Percentiles rank a stretch among this genome's conserved stretches.
Conservation (phyloP, 2,329 filamentous ascomycete species). For the Alternaria viburni region DNA sequence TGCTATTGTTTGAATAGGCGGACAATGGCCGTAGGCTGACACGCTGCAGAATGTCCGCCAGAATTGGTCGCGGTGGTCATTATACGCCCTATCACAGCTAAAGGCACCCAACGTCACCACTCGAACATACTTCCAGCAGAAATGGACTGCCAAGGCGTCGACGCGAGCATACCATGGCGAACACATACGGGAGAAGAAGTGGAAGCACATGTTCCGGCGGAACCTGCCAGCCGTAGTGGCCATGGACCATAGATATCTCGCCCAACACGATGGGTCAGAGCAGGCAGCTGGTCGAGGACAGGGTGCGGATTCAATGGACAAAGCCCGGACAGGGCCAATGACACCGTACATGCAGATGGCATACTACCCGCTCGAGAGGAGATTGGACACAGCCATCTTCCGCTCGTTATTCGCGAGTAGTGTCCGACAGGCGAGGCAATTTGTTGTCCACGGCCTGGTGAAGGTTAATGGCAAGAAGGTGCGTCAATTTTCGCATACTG, state of each 20-base stretch:
- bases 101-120: slow-evolving; percentile 47
- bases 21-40: slow-evolving; percentile 12
- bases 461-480: slow-evolving; percentile 98
- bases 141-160: slow-evolving; percentile 88
- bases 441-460: slow-evolving; percentile 90
- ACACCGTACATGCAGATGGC: slow-evolving; percentile 97
- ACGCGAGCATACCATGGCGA: slow-evolving; percentile 92
- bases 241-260: slow-evolving; percentile 83
- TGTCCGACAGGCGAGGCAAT: slow-evolving; percentile 88
- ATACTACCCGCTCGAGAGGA: slow-evolving; percentile 87
- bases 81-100: slow-evolving; percentile 80
- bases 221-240: slow-evolving; percentile 82
- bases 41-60: slow-evolving; percentile 80
- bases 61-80: slow-evolving; percentile 97
- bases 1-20: not conserved
- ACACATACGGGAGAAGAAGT: slow-evolving; percentile 89
- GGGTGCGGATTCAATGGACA: slow-evolving; percentile 56
- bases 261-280: slow-evolving; percentile 79
- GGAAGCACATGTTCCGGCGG: slow-evolving; percentile 89
- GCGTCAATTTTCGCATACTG: slow-evolving; percentile 9
- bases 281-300: slow-evolving; percentile 84
- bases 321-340: slow-evolving; percentile 45
- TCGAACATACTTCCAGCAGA: slow-evolving; percentile 93
- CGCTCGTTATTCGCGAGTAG: slow-evolving; percentile 93
- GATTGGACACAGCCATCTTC: slow-evolving; percentile 94